phyloP scores from a whole-genome alignment of 306 rosid species.

The Trifolium dubium region DNA sequence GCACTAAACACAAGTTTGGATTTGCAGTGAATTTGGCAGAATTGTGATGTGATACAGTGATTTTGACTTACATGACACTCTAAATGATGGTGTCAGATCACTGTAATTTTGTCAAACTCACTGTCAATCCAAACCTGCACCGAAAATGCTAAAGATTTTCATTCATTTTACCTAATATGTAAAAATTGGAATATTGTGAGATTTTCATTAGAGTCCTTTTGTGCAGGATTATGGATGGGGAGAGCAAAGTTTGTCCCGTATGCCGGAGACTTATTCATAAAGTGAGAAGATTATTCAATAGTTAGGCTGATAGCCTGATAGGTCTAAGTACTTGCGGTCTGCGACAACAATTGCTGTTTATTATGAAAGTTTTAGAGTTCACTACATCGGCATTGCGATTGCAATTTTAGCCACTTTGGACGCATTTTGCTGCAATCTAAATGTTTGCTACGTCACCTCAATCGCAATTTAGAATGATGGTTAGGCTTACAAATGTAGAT shows the following conservation, averaged over 20 bases:
- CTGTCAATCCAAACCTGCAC: background rate
- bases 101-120: background rate
- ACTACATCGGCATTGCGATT: background rate
- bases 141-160: background rate
- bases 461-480: background rate
- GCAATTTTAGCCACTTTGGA: background rate
- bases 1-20: background rate
- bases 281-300: constrained; percentile 57
- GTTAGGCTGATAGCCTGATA: constrained; percentile 10
- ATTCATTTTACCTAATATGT: background rate
- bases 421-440: background rate
- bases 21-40: background rate
- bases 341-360: background rate
- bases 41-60: background rate
- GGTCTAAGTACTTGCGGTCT: background rate
- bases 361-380: background rate
- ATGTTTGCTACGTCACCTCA: background rate
- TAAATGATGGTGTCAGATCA: background rate
- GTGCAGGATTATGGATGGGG: constrained; percentile 72
- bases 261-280: constrained; percentile 71
- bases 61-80: background rate
- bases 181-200: background rate
- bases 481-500: constrained; percentile 23
- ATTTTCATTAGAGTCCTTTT: background rate
- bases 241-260: constrained; percentile 70